Base-by-base conservation (phyloP, 768 basidiomycete species). In the Rubroboletus pulcherrimus region DNA sequence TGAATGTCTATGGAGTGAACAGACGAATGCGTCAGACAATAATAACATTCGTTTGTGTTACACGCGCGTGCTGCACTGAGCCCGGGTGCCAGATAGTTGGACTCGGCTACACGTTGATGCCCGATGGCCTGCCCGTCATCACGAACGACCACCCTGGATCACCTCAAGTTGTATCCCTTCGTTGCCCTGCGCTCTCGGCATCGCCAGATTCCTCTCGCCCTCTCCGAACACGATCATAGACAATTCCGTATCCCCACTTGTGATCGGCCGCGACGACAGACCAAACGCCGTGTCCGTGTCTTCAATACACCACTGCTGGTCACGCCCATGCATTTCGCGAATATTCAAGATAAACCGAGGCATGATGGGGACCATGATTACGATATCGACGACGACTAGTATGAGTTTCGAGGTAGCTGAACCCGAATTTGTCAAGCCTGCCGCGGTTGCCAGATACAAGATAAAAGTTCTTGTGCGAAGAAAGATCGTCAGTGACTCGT, bases 341-440 rank as follows among this genome's bases (percentile, higher is more conserved):
- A 40, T 40, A 9, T 21, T 21, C 21, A 21, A 2, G 21, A 21
- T 21, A 2, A 21, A 21, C 21, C 21, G 21, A 21, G 21, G 21
- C n/a, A 19, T 21, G n/a, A 40, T 40, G 10, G 19, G 40, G 21
- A 40, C 1, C 4, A 40, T 21, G n/a, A n/a, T n/a, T n/a, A n/a
- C n/a, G n/a, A 21, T 0, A 21, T 4, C 11, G 10, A 0, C 40
- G 1, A 5, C 4, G 11, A 7, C 5, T 2, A 40, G n/a, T 0
- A 40, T 5, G 19, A 40, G 5, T 12, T 12, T 10, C 19, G 19
- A 40, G 40, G 19, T 2, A 21, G 40, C 19, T 11, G 19, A 21
- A 40, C 0, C 12, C 19, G 19, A 2, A 11, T 40, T 40, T 6
- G 5, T 7, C 2, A 4, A 1, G 19, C 8, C 10, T 6, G 11